Evolutionary conservation across 106 monocot genomes (phyloP).

Genomic region (Allium fistulosum): DNA sequence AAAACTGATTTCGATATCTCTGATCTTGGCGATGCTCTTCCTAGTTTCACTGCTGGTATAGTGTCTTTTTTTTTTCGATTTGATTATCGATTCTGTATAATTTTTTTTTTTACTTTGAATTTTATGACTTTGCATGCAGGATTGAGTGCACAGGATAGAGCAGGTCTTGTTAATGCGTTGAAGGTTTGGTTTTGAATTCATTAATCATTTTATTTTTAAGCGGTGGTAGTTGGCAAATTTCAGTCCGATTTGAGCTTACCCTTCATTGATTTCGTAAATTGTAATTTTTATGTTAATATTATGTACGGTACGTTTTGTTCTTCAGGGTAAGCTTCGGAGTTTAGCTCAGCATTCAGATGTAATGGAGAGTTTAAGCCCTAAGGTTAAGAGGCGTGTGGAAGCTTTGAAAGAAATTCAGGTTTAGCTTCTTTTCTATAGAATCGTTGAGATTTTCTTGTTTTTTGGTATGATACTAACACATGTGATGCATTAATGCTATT

Average conservation of each 20-base stretch:
- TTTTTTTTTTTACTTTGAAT: neutral
- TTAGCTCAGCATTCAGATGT: conserved; percentile 24
- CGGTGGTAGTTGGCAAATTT: neutral
- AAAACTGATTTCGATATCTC: too few species aligned
- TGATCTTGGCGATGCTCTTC: too few species aligned
- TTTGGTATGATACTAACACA: neutral
- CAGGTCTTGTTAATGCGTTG: conserved; percentile 9
- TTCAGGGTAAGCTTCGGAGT: conserved; percentile 40
- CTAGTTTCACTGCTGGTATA: too few species aligned
- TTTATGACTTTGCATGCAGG: neutral
- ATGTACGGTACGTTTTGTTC: neutral
- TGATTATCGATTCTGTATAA: too few species aligned
- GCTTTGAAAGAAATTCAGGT: conserved; percentile 48
- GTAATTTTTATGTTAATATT: too few species aligned
- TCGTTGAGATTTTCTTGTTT: neutral
- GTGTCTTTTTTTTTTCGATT: too few species aligned
- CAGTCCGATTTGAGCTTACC: neutral
- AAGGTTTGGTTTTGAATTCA: conserved; percentile 7
- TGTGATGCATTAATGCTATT: neutral
- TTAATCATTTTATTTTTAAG: neutral
- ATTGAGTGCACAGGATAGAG: conserved; percentile 12
- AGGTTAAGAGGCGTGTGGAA: conserved; percentile 48
- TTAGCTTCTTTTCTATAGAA: neutral
- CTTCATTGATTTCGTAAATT: too few species aligned
- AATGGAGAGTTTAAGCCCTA: conserved; percentile 28